Conservation (phyloP, 148 eudicot genomes). For the Fagopyrum homotropicum region DNA sequence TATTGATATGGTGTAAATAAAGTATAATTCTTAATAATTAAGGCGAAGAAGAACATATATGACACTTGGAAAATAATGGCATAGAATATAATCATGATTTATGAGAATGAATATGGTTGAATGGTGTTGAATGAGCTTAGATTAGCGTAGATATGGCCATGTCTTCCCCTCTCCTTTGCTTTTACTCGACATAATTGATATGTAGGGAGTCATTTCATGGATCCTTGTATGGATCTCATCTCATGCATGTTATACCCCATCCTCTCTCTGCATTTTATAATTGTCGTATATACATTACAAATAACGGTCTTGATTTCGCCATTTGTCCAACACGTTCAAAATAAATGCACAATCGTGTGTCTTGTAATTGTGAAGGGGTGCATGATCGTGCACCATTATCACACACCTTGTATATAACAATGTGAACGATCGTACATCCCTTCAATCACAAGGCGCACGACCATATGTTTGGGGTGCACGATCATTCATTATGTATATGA, state of each 20-base stretch:
- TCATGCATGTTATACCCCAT: not conserved
- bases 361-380: too few species aligned
- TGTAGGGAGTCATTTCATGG: not conserved
- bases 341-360: too few species aligned
- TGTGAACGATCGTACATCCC: too few species aligned
- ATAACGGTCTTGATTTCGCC: too few species aligned
- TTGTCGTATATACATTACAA: not conserved
- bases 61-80: not conserved
- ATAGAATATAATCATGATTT: not conserved
- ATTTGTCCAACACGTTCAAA: too few species aligned
- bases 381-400: too few species aligned
- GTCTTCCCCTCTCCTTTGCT: not conserved
- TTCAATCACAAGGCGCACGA: too few species aligned
- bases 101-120: not conserved
- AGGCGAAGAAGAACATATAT: not conserved
- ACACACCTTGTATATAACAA: too few species aligned
- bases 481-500: too few species aligned
- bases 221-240: constrained; percentile 1
- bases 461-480: too few species aligned
- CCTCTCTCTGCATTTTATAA: not conserved
- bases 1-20: not conserved
- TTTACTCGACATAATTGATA: not conserved
- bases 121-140: not conserved
- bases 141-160: not conserved
- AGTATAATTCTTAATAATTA: not conserved